Conservation (phyloP, 805 yeast genomes). For the Suhomyces kilbournensis region DNA sequence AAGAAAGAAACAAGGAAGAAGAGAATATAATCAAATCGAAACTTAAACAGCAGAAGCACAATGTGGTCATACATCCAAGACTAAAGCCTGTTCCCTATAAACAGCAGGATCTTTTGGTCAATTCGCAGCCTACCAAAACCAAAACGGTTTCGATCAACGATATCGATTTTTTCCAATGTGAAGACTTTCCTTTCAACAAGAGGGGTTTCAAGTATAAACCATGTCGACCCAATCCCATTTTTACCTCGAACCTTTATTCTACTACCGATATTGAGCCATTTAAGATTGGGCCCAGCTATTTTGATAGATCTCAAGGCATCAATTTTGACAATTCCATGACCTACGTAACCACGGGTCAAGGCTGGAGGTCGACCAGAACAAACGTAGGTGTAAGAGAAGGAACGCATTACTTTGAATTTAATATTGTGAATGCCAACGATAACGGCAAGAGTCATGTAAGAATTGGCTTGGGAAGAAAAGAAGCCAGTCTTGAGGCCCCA, state of each 20-base stretch:
- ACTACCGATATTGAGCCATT: constrained; percentile 75
- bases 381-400: constrained; percentile 80
- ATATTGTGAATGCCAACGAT: constrained; percentile 45
- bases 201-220: constrained; percentile 79
- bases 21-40: constrained; percentile 16
- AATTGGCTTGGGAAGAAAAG: constrained; percentile 79
- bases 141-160: constrained; percentile 13
- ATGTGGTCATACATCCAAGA: constrained; percentile 33
- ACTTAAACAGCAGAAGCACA: constrained; percentile 24
- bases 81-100: constrained; percentile 34
- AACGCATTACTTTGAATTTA: constrained; percentile 72
- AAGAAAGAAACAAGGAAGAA: constrained; percentile 18
- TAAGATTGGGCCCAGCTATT: constrained; percentile 52
- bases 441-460: constrained; percentile 58
- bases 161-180: constrained; percentile 43
- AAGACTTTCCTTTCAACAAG: constrained; percentile 79
- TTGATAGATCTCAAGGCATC: constrained; percentile 68
- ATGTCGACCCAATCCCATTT: constrained; percentile 66
- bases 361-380: constrained; percentile 79
- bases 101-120: constrained; percentile 8
- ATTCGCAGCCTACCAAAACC: constrained; percentile 11
- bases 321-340: constrained; percentile 24
- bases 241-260: constrained; percentile 58
- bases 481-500: constrained; percentile 89
- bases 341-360: constrained; percentile 57